phyloP scores from a whole-genome alignment of 1,139 yeast genomes.

The Hansenula lynferdii region DNA sequence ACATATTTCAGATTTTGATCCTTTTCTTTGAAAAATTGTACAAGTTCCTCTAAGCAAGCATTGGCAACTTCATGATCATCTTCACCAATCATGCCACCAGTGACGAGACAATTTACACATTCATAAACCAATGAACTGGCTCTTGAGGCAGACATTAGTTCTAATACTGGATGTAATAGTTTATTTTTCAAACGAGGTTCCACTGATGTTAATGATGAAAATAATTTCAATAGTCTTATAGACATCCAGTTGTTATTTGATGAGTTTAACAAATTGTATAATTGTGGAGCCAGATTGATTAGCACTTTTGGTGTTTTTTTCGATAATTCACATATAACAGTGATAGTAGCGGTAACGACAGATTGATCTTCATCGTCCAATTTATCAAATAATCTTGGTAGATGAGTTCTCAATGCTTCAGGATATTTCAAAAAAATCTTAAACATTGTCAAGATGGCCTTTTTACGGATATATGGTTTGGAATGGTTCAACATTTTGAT shows the following conservation, averaged over 20 bases:
- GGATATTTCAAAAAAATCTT: conserved; percentile 90
- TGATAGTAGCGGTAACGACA: conserved; percentile 91
- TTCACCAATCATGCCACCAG: conserved; percentile 72
- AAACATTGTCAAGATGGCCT: conserved; percentile 87
- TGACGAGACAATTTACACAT: conserved; percentile 83
- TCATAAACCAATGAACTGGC: conserved; percentile 90
- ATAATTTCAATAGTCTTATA: conserved; percentile 79
- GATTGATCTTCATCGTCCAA: conserved; percentile 74
- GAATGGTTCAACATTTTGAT: conserved; percentile 83
- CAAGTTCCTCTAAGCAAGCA: conserved; percentile 59
- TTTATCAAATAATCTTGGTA: conserved; percentile 69
- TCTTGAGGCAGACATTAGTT: conserved; percentile 66
- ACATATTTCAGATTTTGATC: conserved; percentile 90
- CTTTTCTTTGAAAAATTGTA: conserved; percentile 61
- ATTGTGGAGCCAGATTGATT: conserved; percentile 73
- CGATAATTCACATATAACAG: conserved; percentile 90
- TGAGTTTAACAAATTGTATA: conserved; percentile 71
- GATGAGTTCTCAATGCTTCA: conserved; percentile 73
- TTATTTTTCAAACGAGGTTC: conserved; percentile 86
- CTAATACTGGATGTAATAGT: conserved; percentile 74
- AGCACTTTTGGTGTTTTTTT: conserved; percentile 78
- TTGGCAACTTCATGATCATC: conserved; percentile 70
- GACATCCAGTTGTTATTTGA: conserved; percentile 93
- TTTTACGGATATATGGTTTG: conserved; percentile 86
- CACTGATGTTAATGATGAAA: conserved; percentile 74